Conservation (phyloP, 306 rosid genomes). For the Pyrus betulifolia region DNA sequence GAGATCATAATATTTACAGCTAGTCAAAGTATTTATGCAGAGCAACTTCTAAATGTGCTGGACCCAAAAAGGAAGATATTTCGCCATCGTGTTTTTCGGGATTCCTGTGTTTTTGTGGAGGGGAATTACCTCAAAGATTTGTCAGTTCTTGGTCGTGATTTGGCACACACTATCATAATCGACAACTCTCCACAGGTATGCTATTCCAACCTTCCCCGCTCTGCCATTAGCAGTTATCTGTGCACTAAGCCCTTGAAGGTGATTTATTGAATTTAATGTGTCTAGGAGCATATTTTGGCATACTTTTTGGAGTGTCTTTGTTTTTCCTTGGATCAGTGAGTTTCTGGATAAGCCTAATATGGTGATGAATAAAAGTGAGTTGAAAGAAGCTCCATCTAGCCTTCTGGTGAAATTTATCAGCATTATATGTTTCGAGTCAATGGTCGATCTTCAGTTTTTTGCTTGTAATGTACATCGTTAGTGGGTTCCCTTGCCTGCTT, state of each 20-base stretch:
- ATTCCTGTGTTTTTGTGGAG: conserved; percentile 93
- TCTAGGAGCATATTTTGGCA: not conserved
- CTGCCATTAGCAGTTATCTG: not conserved
- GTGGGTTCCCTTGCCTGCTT: not conserved
- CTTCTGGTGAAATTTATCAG: not conserved
- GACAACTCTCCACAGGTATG: conserved; percentile 98
- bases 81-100: conserved; percentile 92
- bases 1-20: conserved; percentile 97
- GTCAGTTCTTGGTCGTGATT: conserved; percentile 94
- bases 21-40: conserved; percentile 97
- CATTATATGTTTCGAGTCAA: not conserved
- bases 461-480: not conserved
- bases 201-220: not conserved
- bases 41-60: conserved; percentile 89
- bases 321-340: not conserved
- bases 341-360: not conserved
- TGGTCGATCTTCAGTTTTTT: not conserved
- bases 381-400: not conserved
- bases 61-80: conserved; percentile 95
- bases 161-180: conserved; percentile 69
- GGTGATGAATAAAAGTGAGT: not conserved
- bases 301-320: not conserved
- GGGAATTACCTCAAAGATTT: conserved; percentile 96
- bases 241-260: not conserved
- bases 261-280: not conserved